Percentiles rank a stretch among this genome's conserved stretches.
Conservation (phyloP, 1,284 basidiomycete genomes). For the Malassezia psittaci region DNA sequence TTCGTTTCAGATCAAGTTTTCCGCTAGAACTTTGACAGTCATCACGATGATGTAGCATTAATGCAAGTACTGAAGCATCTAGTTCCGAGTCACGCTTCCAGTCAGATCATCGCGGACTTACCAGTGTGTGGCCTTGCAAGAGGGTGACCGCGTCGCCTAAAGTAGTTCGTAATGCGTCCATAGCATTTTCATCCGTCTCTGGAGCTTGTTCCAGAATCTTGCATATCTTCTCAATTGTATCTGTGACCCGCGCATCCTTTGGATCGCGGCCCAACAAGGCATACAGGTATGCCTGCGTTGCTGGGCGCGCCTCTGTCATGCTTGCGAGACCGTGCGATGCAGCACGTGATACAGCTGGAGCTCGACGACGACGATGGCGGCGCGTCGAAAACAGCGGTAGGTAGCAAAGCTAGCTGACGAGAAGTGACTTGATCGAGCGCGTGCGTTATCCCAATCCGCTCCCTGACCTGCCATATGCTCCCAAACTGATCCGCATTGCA, state of each 20-base stretch:
- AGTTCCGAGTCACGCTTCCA: constrained; percentile 4
- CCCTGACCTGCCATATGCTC: constrained; percentile 44
- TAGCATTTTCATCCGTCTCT: background rate
- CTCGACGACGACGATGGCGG: constrained; percentile 8
- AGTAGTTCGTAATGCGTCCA: background rate
- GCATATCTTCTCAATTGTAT: background rate
- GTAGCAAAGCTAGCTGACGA: background rate
- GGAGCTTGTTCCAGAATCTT: background rate
- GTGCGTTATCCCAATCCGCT: constrained; percentile 45
- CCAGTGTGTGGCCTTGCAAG: background rate
- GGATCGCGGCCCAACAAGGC: background rate
- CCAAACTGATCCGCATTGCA: constrained; percentile 37
- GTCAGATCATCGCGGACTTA: background rate
- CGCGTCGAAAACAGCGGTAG: constrained; percentile 16
- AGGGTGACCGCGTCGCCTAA: background rate
- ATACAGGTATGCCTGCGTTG: constrained; percentile 3
- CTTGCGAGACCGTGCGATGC: background rate
- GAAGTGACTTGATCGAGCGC: constrained; percentile 43
- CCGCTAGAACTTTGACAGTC: background rate
- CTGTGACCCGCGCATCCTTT: background rate
- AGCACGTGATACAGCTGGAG: constrained; percentile 4
- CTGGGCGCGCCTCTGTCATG: background rate
- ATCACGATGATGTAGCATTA: constrained; percentile 9
- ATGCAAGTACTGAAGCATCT: constrained; percentile 7
- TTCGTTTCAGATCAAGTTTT: background rate